These are phyloP conservation scores for Rubus parviflorus DNA, from an alignment of 306 rosid genomes.

Conservation along the genomic window DNA sequence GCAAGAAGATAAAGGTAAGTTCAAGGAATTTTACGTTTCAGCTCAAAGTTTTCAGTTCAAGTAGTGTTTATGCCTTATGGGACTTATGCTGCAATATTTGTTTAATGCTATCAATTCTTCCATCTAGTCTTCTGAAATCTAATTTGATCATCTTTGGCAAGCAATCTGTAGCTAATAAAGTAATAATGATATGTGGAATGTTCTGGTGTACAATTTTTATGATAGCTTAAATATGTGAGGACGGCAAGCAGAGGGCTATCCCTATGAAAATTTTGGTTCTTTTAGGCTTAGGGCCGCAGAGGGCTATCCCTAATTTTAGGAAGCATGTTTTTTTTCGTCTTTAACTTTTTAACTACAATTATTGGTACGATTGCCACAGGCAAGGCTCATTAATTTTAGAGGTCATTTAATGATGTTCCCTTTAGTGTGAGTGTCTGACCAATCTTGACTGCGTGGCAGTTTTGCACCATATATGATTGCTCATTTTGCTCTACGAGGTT, in stretches of 20 bases:
- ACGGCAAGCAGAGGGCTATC: not conserved
- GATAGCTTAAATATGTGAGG: not conserved
- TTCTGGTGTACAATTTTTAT: not conserved
- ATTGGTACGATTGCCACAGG: not conserved
- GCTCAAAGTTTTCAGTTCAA: conserved; percentile 8
- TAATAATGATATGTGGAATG: not conserved
- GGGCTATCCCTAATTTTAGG: not conserved
- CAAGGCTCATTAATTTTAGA: not conserved
- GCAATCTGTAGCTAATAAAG: not conserved
- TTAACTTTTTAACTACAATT: not conserved
- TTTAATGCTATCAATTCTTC: not conserved
- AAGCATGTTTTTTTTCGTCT: not conserved
- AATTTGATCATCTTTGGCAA: not conserved
- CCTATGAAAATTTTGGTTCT: not conserved
- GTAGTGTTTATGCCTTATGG: not conserved
- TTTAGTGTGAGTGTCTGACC: not conserved
- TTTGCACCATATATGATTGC: not conserved
- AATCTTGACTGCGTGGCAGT: not conserved
- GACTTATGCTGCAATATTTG: not conserved
- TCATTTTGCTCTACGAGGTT: not conserved
- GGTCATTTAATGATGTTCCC: not conserved
- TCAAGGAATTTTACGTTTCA: conserved; percentile 11
- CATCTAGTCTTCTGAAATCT: not conserved
- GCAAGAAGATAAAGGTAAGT: conserved; percentile 87
- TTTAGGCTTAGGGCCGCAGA: not conserved